These are phyloP conservation scores for Xylaria multiplex DNA, from an alignment of 2,329 filamentous ascomycete genomes.

Conservation along the genomic window DNA sequence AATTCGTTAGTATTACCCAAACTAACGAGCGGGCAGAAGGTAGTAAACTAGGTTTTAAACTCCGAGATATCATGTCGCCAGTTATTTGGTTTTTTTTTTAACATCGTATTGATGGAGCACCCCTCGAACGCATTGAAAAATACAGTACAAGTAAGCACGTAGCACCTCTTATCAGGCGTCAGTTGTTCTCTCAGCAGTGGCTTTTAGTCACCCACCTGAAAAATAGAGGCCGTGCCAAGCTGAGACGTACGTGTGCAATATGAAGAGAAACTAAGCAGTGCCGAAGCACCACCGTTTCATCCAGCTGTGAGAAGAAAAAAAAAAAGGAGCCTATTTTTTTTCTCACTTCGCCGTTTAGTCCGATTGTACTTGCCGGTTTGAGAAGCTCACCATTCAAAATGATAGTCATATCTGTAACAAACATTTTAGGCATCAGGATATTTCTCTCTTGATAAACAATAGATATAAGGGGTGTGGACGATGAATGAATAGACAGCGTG, in stretches of 20 bases:
- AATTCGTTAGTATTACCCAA: neutral
- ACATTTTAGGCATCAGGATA: too few species aligned
- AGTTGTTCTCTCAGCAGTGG: neutral
- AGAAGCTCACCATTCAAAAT: neutral
- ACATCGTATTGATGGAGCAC: neutral
- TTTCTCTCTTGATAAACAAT: conserved; percentile 1
- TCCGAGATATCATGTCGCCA: neutral
- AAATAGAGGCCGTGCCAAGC: neutral
- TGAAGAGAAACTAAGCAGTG: neutral
- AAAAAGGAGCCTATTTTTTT: neutral
- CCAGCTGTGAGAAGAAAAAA: neutral
- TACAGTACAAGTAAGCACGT: conserved; percentile 1
- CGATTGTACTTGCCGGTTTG: neutral
- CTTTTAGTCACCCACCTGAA: neutral
- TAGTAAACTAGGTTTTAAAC: neutral
- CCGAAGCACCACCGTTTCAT: conserved; percentile 3
- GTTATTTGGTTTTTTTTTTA: neutral
- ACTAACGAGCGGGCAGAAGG: neutral
- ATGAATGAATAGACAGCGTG: neutral
- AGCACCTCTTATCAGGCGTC: neutral
- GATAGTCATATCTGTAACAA: neutral
- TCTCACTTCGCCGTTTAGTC: neutral
- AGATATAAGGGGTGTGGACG: neutral
- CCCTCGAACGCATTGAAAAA: neutral
- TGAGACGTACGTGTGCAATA: neutral